Base-by-base conservation (phyloP, 495 filamentous ascomycete genomes). In the Tetracladium setigerum region DNA sequence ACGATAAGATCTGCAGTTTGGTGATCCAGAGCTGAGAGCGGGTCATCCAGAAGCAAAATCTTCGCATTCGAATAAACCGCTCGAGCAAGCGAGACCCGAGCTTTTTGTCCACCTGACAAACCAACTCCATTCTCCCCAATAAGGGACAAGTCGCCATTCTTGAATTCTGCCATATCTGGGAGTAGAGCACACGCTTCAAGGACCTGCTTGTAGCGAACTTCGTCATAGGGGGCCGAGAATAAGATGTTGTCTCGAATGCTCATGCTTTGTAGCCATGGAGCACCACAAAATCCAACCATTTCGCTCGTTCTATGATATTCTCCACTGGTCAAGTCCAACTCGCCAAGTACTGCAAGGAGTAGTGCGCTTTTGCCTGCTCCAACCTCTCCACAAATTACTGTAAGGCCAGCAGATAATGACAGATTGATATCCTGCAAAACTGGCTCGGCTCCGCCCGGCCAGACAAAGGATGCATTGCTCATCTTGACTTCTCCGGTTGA, bases 211-310 rank as follows among this genome's bases (percentile, higher is more conserved):
- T 84, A 86, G 67, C 78, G 74, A 12, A 38, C 43, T 19, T 69
- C 81, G 44, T 91, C 83, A 46, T 84, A 86, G 0, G 75, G 75
- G 10, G 80, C 74, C 33, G 81, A 83, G 60, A 92, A 92, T 1
- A 59, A 44, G 15, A 59, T 55, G 38, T 59, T 59, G 5, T 59
- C 52, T 45, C 56, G 81, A 38, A 95, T 89, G 49, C 79, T 90
- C 86, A 91, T 91, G 55, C 84, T 91, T 59, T 92, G 86, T 6
- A 95, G 70, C 88, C 88, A 95, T n/a, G 88, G 84, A 4, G 79
- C 84, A 2, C 81, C 79, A 59, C 86, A 90, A 64, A 90, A 95
- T 9, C 82, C 87, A 1, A 91, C 67, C 67, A 82, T 82, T 41
- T 83, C 80, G 18, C 74, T 76, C 3, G 86, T 79, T 13, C 80